Evolutionary conservation across 306 rosid genomes (phyloP).

Genomic region (Argentina anserina): DNA sequence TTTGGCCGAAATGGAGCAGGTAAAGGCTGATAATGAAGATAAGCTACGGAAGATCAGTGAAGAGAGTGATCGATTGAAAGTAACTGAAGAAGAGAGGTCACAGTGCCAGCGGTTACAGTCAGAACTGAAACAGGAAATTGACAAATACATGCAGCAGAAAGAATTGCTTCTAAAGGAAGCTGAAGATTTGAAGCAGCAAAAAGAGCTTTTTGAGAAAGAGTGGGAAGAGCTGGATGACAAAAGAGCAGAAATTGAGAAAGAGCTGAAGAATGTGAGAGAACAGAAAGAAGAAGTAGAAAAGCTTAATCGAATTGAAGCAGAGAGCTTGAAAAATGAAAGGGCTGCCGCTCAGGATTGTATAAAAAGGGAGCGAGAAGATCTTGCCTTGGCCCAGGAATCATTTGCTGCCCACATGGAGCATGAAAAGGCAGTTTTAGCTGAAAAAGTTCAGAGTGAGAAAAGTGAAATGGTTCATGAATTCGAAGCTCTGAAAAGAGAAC

Average conservation of each 20-base stretch:
- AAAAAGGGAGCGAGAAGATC: conserved; percentile 66
- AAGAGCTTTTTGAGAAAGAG: conserved; percentile 86
- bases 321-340: conserved; percentile 67
- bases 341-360: conserved; percentile 45
- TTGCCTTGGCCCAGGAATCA: conserved; percentile 73
- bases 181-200: conserved; percentile 83
- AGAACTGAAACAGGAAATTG: conserved; percentile 79
- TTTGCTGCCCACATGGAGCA: conserved; percentile 71
- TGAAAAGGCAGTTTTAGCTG: conserved; percentile 63
- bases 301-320: conserved; percentile 64
- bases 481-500: conserved; percentile 64
- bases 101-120: conserved; percentile 70
- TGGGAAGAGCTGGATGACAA: conserved; percentile 94
- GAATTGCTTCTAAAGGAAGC: conserved; percentile 78
- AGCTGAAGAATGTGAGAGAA: conserved; percentile 50
- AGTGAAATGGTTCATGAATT: conserved; percentile 73
- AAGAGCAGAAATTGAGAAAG: conserved; percentile 74
- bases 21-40: conserved; percentile 56
- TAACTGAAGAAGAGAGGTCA: conserved; percentile 77
- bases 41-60: conserved; percentile 59
- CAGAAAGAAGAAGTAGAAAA: conserved; percentile 69
- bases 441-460: conserved; percentile 64
- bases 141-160: conserved; percentile 76
- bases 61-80: conserved; percentile 56
- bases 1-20: conserved; percentile 67